A percentile compares a stretch with the other conserved stretches of the same genome.
Conservation (phyloP, 768 basidiomycete genomes). For the Gloeostereum incarnatum region DNA sequence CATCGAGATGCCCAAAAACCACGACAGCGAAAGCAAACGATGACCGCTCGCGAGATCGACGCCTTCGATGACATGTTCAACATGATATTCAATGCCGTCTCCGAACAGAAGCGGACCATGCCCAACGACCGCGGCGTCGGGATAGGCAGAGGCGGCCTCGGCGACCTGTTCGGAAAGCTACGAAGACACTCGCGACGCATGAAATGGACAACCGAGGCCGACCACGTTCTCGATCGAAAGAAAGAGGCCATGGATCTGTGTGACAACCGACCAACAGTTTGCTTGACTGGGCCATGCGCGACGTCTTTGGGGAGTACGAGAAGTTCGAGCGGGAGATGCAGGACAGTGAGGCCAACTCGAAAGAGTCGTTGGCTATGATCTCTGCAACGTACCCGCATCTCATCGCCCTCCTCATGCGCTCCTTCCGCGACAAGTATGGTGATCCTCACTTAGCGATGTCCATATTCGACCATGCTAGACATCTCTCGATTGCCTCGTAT, state of each 20-base stretch:
- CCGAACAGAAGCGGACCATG: constrained; percentile 18
- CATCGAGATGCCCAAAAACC: constrained; percentile 8
- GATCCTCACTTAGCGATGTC: constrained; percentile 78
- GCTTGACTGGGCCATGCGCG: constrained; percentile 60
- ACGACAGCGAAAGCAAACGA: constrained; percentile 35
- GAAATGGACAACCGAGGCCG: constrained; percentile 40
- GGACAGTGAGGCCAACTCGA: constrained; percentile 21
- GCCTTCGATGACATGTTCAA: constrained; percentile 71
- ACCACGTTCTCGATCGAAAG: constrained; percentile 54
- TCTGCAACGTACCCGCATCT: constrained; percentile 66
- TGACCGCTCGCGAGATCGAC: constrained; percentile 59
- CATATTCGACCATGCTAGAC: constrained; percentile 73
- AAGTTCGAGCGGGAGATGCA: constrained; percentile 38
- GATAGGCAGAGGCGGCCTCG: constrained; percentile 20
- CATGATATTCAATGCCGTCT: constrained; percentile 52
- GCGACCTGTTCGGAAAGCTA: constrained; percentile 47
- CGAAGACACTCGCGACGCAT: constrained; percentile 39
- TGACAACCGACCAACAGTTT: constrained; percentile 58
- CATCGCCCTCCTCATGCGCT: constrained; percentile 67
- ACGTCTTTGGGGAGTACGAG: constrained; percentile 57
- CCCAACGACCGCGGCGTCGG: constrained; percentile 5
- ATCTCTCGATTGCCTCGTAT: constrained; percentile 70
- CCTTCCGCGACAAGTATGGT: constrained; percentile 67
- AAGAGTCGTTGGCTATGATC: constrained; percentile 33
- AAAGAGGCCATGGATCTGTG: constrained; percentile 70